phyloP scores from a whole-genome alignment of 1,284 basidiomycete species.

The Tylopilus orsonianus region DNA sequence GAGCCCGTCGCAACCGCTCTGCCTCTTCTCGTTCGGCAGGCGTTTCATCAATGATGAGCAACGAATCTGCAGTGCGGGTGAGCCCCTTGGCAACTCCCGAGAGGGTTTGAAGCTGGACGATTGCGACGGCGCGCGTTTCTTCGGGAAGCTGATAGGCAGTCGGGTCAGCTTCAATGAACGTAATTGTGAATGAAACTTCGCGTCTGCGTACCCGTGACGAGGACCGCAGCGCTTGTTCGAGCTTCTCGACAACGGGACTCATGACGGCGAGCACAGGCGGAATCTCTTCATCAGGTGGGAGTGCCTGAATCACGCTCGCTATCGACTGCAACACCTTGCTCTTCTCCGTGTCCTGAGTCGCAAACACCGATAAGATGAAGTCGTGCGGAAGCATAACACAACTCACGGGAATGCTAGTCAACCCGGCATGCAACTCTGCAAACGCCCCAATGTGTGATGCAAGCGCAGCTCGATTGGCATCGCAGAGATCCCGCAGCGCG shows the following conservation, averaged over 20 bases:
- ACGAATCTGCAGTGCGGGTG: slow-evolving; percentile 70
- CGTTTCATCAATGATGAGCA: slow-evolving; percentile 62
- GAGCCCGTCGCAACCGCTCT: slow-evolving; percentile 54
- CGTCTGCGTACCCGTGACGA: slow-evolving; percentile 46
- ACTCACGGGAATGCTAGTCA: slow-evolving; percentile 72
- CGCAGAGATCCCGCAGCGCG: slow-evolving; percentile 81
- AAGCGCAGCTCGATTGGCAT: slow-evolving; percentile 78
- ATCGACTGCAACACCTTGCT: slow-evolving; percentile 88
- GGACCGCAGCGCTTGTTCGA: slow-evolving; percentile 60
- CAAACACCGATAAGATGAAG: neutral
- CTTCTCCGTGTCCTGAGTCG: slow-evolving; percentile 76
- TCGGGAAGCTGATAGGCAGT: slow-evolving; percentile 55
- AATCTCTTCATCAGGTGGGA: slow-evolving; percentile 75
- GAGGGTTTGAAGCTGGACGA: slow-evolving; percentile 74
- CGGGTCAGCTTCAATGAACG: too few relatives aligned
- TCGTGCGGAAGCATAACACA: neutral
- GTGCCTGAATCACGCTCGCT: slow-evolving; percentile 85
- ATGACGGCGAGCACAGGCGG: slow-evolving; percentile 80
- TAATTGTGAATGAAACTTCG: neutral
- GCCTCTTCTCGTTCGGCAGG: slow-evolving; percentile 47
- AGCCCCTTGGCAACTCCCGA: slow-evolving; percentile 83
- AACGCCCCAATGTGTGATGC: slow-evolving; percentile 83
- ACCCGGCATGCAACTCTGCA: slow-evolving; percentile 74
- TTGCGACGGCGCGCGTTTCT: slow-evolving; percentile 58
- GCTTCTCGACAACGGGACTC: slow-evolving; percentile 69